Conservation (phyloP, 192 early-diverging fungal species). For the Mycoemilia scoparia region DNA sequence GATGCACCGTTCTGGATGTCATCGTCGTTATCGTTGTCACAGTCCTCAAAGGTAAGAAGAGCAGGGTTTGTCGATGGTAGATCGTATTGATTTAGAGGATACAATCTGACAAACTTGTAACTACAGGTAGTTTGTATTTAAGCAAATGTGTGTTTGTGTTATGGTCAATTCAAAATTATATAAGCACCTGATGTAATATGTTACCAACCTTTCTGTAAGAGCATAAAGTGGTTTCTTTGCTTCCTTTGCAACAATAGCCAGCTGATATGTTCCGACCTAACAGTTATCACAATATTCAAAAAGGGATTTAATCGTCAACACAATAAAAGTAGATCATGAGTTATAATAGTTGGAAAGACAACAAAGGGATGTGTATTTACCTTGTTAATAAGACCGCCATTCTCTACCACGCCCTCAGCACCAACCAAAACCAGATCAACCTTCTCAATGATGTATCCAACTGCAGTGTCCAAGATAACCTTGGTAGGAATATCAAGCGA, state of each 20-base stretch:
- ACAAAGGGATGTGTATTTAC: slow-evolving; percentile 94
- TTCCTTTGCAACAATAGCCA: slow-evolving; percentile 89
- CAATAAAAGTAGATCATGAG: slow-evolving; percentile 1
- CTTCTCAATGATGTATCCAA: slow-evolving; percentile 85
- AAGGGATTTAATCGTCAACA: too few relatives aligned
- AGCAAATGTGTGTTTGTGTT: slow-evolving; percentile 1
- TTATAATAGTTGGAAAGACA: slow-evolving; percentile 51
- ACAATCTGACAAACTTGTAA: slow-evolving; percentile 92
- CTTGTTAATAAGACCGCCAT: slow-evolving; percentile 92
- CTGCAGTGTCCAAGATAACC: slow-evolving; percentile 76
- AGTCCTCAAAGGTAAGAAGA: slow-evolving; percentile 43
- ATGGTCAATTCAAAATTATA: not conserved
- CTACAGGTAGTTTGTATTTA: too few relatives aligned
- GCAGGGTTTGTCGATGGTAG: slow-evolving; percentile 57
- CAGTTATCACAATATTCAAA: too few relatives aligned
- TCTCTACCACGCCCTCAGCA: slow-evolving; percentile 95
- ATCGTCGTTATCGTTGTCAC: slow-evolving; percentile 9
- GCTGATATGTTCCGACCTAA: slow-evolving; percentile 93
- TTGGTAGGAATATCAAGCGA: slow-evolving; percentile 61
- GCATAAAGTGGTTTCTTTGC: slow-evolving; percentile 86
- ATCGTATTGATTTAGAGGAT: slow-evolving; percentile 90
- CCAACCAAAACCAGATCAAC: slow-evolving; percentile 95
- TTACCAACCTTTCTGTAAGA: slow-evolving; percentile 87
- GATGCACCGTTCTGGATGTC: slow-evolving; percentile 19
- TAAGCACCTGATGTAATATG: too few relatives aligned